Evolutionary conservation across 768 basidiomycete genomes (phyloP).

Genomic region (Serendipita sp.): DNA sequence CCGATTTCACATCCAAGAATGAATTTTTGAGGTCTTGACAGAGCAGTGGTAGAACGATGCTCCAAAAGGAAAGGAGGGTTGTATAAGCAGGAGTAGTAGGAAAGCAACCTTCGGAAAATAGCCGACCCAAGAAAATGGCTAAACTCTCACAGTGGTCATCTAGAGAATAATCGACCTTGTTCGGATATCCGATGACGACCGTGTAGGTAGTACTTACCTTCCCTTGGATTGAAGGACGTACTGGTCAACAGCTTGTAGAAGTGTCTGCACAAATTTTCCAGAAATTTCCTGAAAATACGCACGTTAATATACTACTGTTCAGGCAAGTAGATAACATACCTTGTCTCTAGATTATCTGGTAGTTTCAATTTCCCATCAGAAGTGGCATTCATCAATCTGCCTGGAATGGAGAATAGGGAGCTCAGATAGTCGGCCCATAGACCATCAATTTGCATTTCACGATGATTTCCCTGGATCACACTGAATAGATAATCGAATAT

Average conservation of each 20-base stretch:
- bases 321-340: slow-evolving; percentile 11
- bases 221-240: neutral
- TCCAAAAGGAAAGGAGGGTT: slow-evolving; percentile 8
- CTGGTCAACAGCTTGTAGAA: neutral
- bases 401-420: slow-evolving; percentile 46
- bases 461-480: slow-evolving; percentile 3
- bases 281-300: too few species aligned
- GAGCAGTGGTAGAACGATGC: too few species aligned
- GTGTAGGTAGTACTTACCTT: slow-evolving; percentile 11
- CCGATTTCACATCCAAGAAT: too few species aligned
- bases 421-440: slow-evolving; percentile 68
- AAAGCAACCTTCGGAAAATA: slow-evolving; percentile 4
- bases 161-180: neutral
- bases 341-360: slow-evolving; percentile 32
- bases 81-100: neutral
- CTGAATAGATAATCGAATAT: slow-evolving; percentile 39
- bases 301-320: too few species aligned
- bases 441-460: slow-evolving; percentile 18
- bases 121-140: slow-evolving; percentile 13
- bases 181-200: neutral
- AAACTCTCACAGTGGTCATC: slow-evolving; percentile 15
- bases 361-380: slow-evolving; percentile 23
- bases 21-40: too few species aligned
- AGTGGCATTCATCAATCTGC: slow-evolving; percentile 61
- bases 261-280: neutral